Evolutionary conservation across 2,329 filamentous ascomycete genomes (phyloP).

Genomic region (Penicillium sp.): DNA sequence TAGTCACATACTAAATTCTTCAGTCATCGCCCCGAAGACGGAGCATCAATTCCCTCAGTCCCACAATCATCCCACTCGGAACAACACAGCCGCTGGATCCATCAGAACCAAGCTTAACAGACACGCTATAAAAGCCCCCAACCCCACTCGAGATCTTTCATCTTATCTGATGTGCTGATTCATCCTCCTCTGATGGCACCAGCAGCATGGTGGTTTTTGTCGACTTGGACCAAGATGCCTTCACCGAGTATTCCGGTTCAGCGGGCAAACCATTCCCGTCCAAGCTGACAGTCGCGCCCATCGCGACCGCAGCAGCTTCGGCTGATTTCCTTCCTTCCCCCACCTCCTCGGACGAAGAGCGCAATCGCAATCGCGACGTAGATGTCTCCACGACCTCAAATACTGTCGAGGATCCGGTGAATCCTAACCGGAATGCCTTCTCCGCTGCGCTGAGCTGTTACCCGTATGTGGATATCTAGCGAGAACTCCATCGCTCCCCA

Average conservation of each 20-base stretch:
- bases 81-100: conserved; percentile 8
- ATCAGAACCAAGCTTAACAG: conserved; percentile 9
- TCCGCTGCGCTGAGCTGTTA: conserved; percentile 50
- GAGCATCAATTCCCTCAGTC: conserved; percentile 23
- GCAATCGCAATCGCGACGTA: not conserved
- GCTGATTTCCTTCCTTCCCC: conserved; percentile 14
- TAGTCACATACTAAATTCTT: conserved; percentile 6
- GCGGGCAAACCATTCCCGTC: conserved; percentile 23
- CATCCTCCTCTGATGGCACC: conserved; percentile 20
- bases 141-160: conserved; percentile 2
- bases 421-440: conserved; percentile 36
- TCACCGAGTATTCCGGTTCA: conserved; percentile 28
- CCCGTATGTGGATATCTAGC: conserved; percentile 39
- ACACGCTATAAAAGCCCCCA: conserved; percentile 11
- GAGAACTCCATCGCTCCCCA: not conserved
- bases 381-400: not conserved
- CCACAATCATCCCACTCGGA: conserved; percentile 32
- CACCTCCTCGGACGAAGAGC: conserved; percentile 8
- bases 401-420: not conserved
- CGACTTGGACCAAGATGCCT: conserved; percentile 44
- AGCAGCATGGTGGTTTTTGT: conserved; percentile 48
- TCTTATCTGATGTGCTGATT: conserved; percentile 28
- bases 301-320: conserved; percentile 8
- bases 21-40: conserved; percentile 22
- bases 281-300: conserved; percentile 18